Conservation (phyloP, 1,139 yeast genomes). For the Lodderomyces orthopsilosis region DNA sequence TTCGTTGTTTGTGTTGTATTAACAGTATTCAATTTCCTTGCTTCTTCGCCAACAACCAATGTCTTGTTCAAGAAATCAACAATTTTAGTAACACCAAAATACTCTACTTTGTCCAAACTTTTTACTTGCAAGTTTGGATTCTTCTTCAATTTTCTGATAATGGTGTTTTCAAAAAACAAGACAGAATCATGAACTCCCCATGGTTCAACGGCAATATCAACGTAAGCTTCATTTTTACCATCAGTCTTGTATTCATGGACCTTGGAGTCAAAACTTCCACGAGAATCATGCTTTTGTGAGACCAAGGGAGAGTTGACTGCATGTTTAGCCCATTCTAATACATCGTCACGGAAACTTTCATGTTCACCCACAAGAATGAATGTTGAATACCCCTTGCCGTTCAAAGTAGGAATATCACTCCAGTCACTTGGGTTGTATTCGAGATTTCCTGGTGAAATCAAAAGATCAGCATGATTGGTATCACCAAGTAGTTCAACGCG, state of each 20-base stretch:
- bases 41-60: constrained; percentile 9
- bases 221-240: constrained; percentile 15
- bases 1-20: neutral
- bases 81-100: constrained; percentile 27
- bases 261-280: constrained; percentile 19
- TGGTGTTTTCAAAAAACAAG: constrained; percentile 31
- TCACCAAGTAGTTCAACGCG: constrained; percentile 14
- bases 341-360: constrained; percentile 42
- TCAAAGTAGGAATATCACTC: constrained; percentile 32
- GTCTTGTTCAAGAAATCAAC: constrained; percentile 27
- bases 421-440: constrained; percentile 27
- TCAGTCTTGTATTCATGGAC: constrained; percentile 17
- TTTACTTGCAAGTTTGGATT: constrained; percentile 11
- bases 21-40: neutral
- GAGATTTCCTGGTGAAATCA: constrained; percentile 17
- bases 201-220: constrained; percentile 34
- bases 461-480: constrained; percentile 9
- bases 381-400: constrained; percentile 23
- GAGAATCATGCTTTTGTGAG: constrained; percentile 26
- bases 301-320: constrained; percentile 29
- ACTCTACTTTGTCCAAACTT: constrained; percentile 20
- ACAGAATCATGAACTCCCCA: constrained; percentile 43
- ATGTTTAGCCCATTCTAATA: constrained; percentile 34
- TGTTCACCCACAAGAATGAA: constrained; percentile 42
- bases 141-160: constrained; percentile 13